Base-by-base conservation (phyloP, 768 basidiomycete species). In the Sarcomyxa edulis region DNA sequence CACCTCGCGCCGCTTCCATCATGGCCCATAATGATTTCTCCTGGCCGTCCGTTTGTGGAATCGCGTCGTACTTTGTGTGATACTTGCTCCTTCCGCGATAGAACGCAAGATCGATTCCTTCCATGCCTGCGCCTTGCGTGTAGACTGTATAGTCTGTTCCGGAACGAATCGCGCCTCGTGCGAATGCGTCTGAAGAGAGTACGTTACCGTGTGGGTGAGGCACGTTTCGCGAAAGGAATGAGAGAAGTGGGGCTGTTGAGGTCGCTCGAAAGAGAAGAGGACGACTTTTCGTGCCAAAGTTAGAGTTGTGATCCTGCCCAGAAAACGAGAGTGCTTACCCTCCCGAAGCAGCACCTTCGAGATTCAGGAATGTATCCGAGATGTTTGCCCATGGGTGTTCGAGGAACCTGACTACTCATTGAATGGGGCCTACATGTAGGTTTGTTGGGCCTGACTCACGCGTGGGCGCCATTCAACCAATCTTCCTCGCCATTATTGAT, bases 401-500 rank as follows among this genome's bases (percentile, higher is more conserved):
- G 42, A 86, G 49, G 51, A 85, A 87, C 7, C 82, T 84, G 46
- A 22, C 40, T 9, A 40, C 4, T 6, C 12, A 23, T 39, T 38
- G 15, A 30, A 21, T 30, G n/a, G n/a, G 11, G 4, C 14, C 20
- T 25, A 19, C 9, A 16, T 22, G 34, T 1, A 16, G 54, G 11
- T 39, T 15, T 31, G 9, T 24, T 8, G 32, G 8, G 5, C 5
- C 56, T 35, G 32, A 39, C 39, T 35, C 65, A 86, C 74, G 69
- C 65, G 51, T 79, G 78, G 6, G 86, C 81, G 16, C 88, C 88
- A 43, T 81, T 71, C 46, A 90, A 55, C 23, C 78, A 74, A 53
- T 86, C 78, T 49, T 92, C 88, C 52, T 91, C 89, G 1, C 82
- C 88, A 44, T 91, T 90, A 55, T 92, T 92, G 54, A 88, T 72